Conservation (phyloP, 2,329 filamentous ascomycete genomes). For the Claviceps purpurea region DNA sequence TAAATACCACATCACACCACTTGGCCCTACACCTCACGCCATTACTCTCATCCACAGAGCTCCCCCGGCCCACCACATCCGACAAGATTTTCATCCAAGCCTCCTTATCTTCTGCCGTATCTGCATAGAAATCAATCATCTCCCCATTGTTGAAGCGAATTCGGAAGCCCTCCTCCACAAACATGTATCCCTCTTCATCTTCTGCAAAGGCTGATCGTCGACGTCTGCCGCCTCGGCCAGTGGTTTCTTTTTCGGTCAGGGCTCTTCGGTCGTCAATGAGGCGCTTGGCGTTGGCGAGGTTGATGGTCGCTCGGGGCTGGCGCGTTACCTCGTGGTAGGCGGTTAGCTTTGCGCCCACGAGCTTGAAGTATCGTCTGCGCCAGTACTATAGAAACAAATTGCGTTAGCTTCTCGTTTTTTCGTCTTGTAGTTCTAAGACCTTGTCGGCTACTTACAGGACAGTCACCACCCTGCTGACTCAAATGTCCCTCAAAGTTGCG, state of each 20-base stretch:
- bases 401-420: conserved; percentile 22
- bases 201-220: conserved; percentile 93
- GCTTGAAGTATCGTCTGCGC: conserved; percentile 94
- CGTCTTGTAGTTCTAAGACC: too few species aligned
- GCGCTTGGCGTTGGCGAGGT: conserved; percentile 81
- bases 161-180: conserved; percentile 97
- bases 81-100: conserved; percentile 84
- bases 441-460: conserved; percentile 57
- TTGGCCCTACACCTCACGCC: conserved; percentile 36
- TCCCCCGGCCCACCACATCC: conserved; percentile 50
- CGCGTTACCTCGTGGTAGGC: conserved; percentile 93
- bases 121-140: conserved; percentile 96
- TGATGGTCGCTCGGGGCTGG: conserved; percentile 93
- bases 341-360: conserved; percentile 79
- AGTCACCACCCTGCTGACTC: conserved; percentile 95
- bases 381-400: conserved; percentile 55
- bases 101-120: conserved; percentile 76
- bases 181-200: conserved; percentile 98
- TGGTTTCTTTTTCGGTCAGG: conserved; percentile 72
- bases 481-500: conserved; percentile 78
- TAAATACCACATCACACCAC: conserved; percentile 56
- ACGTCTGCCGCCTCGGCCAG: conserved; percentile 61
- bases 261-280: conserved; percentile 84
- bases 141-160: conserved; percentile 98
- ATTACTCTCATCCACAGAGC: conserved; percentile 29